phyloP scores from a whole-genome alignment of 2,329 filamentous ascomycete species.

The Colletotrichum costaricense region DNA sequence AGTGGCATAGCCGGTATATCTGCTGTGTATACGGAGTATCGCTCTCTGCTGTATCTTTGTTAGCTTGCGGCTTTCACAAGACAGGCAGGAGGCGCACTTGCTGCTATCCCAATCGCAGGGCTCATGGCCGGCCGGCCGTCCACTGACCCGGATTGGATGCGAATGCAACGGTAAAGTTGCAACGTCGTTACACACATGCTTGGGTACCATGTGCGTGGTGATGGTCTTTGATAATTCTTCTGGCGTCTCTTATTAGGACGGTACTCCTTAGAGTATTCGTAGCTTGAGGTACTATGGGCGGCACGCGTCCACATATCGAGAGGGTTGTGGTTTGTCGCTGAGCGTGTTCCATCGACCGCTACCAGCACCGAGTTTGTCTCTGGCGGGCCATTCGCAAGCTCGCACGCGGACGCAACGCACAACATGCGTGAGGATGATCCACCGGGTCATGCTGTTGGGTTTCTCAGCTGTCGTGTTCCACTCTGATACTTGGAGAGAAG shows the following conservation, averaged over 20 bases:
- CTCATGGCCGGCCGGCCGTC: neutral
- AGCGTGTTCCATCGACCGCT: neutral
- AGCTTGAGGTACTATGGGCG: neutral
- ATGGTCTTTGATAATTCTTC: neutral
- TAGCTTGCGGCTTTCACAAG: neutral
- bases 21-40: too few species aligned
- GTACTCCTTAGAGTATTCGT: neutral
- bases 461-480: conserved; percentile 2
- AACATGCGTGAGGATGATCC: neutral
- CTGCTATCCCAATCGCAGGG: neutral
- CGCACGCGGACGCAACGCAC: neutral
- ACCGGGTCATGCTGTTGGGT: neutral
- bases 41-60: neutral
- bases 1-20: neutral
- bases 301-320: neutral
- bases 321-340: neutral
- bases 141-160: neutral
- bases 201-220: neutral
- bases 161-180: conserved; percentile 16
- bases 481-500: neutral
- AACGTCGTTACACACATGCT: neutral
- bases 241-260: neutral
- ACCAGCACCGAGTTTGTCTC: neutral
- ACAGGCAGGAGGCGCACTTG: neutral
- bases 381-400: neutral